A percentile compares a stretch with the other conserved stretches of the same genome.
These are phyloP conservation scores for Lyophyllum semitale DNA, from an alignment of 768 basidiomycete species.

Conservation along the genomic window DNA sequence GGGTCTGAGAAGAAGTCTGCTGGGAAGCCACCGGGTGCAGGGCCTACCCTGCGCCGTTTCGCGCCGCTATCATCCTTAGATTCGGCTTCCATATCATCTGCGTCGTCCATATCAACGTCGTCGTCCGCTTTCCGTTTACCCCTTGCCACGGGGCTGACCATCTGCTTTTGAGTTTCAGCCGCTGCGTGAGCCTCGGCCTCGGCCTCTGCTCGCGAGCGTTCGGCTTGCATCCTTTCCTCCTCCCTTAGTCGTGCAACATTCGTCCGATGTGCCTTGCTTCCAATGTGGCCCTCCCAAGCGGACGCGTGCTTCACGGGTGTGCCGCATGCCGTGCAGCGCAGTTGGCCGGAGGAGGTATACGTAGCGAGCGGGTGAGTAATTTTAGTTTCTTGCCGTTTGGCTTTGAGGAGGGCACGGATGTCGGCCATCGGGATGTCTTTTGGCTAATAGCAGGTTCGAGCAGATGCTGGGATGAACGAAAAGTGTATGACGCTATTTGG, in stretches of 20 bases:
- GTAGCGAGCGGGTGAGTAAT: slow-evolving; percentile 74
- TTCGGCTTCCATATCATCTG: slow-evolving; percentile 21
- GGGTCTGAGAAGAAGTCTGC: slow-evolving; percentile 83
- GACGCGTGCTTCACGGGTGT: slow-evolving; percentile 70
- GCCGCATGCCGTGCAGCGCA: slow-evolving; percentile 69
- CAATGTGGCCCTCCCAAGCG: slow-evolving; percentile 87
- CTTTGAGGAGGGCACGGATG: slow-evolving; percentile 77
- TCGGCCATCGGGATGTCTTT: slow-evolving; percentile 60
- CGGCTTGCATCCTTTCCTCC: slow-evolving; percentile 43
- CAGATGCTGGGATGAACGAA: background rate
- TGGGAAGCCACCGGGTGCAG: slow-evolving; percentile 45
- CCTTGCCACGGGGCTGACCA: slow-evolving; percentile 8
- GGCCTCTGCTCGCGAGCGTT: slow-evolving; percentile 34
- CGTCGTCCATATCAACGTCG: slow-evolving; percentile 12
- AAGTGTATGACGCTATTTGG: slow-evolving; percentile 9
- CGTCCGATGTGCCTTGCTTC: slow-evolving; percentile 76
- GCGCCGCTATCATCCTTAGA: slow-evolving; percentile 20
- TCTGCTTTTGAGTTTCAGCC: slow-evolving; percentile 14
- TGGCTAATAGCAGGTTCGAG: background rate
- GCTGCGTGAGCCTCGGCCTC: slow-evolving; percentile 28
- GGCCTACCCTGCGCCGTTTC: slow-evolving; percentile 17
- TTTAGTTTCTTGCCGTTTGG: slow-evolving; percentile 77
- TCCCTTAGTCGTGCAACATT: slow-evolving; percentile 61
- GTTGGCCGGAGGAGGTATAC: slow-evolving; percentile 65
- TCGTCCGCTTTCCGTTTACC: slow-evolving; percentile 31